Percentiles rank a stretch among this genome's conserved stretches.
Conservation (phyloP, 306 rosid species). For the Oemleria cerasiformis region DNA sequence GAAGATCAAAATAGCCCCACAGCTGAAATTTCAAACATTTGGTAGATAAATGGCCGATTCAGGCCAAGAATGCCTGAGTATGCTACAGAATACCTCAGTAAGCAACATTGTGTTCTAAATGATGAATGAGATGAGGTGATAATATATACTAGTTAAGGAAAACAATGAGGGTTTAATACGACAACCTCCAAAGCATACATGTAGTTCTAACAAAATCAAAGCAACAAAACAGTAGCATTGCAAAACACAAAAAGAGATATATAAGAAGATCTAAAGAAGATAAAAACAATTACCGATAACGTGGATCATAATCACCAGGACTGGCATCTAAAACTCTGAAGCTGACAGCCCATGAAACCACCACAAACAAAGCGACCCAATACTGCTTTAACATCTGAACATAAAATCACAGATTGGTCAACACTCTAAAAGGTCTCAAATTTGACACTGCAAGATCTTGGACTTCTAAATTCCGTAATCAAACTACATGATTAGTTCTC, state of each 20-base stretch:
- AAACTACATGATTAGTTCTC: not conserved
- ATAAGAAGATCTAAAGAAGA: not conserved
- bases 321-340: conserved; percentile 56
- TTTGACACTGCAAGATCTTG: not conserved
- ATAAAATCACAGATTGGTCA: conserved; percentile 10
- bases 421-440: not conserved
- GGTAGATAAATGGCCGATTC: not conserved
- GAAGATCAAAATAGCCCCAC: not conserved
- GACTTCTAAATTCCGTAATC: not conserved
- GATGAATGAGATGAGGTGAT: not conserved
- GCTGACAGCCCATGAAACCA: conserved; percentile 40
- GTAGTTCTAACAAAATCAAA: not conserved
- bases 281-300: conserved; percentile 44
- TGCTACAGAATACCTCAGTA: not conserved
- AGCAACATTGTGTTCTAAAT: not conserved
- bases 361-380: conserved; percentile 45
- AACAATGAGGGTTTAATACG: not conserved
- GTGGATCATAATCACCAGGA: conserved; percentile 78
- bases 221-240: not conserved
- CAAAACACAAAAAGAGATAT: not conserved
- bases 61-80: not conserved
- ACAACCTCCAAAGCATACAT: not conserved
- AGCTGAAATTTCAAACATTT: not conserved
- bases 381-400: conserved; percentile 54
- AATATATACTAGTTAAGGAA: not conserved